Evolutionary conservation across 495 filamentous ascomycete species (phyloP).

Genomic region (Penicillium canescens): DNA sequence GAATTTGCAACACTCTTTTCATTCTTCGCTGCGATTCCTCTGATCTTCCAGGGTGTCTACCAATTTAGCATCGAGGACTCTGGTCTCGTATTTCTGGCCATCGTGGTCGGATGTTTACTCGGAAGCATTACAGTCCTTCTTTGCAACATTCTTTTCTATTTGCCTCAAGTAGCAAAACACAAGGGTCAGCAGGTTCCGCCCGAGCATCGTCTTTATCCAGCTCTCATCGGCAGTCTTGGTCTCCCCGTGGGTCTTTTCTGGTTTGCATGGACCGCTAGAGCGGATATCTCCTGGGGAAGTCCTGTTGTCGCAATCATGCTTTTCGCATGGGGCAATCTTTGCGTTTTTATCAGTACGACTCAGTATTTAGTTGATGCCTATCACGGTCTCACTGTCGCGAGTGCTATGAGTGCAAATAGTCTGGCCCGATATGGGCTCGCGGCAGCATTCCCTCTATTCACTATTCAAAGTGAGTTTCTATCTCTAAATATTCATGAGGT

Average conservation of each 20-base stretch:
- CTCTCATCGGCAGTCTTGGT: conserved; percentile 58
- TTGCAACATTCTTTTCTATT: conserved; percentile 37
- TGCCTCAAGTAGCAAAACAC: conserved; percentile 13
- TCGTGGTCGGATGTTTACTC: conserved; percentile 57
- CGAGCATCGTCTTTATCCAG: conserved; percentile 58
- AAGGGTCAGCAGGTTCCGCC: conserved; percentile 43
- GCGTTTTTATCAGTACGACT: conserved; percentile 49
- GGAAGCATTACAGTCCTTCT: conserved; percentile 45
- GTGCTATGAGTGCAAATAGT: conserved; percentile 48
- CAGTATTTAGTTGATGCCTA: conserved; percentile 62
- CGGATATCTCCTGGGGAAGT: conserved; percentile 36
- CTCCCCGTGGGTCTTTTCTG: conserved; percentile 52
- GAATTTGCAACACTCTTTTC: conserved; percentile 64
- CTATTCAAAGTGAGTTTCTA: conserved; percentile 49
- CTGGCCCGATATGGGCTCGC: conserved; percentile 62
- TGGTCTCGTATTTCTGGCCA: conserved; percentile 60
- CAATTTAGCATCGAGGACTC: conserved; percentile 46
- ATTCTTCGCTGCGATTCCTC: conserved; percentile 67
- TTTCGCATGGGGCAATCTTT: conserved; percentile 68
- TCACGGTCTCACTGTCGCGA: conserved; percentile 27
- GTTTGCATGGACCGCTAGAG: conserved; percentile 49
- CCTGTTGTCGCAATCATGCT: conserved; percentile 56
- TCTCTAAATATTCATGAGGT: neutral
- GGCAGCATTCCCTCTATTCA: conserved; percentile 67
- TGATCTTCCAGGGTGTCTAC: conserved; percentile 52